A percentile compares a stretch with the other conserved stretches of the same genome.
Conservation (phyloP, 352 stramenopile species). For the Pythium scleroteichum region DNA sequence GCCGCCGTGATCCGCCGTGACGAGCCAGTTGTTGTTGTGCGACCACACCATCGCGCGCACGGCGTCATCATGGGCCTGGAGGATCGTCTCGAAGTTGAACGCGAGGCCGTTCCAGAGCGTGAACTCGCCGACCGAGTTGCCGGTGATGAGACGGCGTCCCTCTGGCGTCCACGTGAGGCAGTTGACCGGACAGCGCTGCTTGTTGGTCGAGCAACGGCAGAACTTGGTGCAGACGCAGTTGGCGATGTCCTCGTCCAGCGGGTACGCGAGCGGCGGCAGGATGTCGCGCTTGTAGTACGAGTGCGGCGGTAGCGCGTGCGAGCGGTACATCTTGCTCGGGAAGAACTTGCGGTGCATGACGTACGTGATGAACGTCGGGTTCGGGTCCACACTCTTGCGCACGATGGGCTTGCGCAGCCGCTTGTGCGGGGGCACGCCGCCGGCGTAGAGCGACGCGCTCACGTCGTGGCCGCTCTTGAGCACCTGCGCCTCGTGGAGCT, state of each 20-base stretch:
- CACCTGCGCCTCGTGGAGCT: constrained; percentile 76
- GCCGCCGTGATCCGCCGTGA: constrained; percentile 87
- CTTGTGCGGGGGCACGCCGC: constrained; percentile 72
- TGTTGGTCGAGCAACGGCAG: constrained; percentile 89
- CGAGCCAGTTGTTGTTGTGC: constrained; percentile 90
- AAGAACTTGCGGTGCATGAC: constrained; percentile 77
- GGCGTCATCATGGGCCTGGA: constrained; percentile 89
- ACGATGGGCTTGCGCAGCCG: constrained; percentile 88
- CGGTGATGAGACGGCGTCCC: constrained; percentile 93
- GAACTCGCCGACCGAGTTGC: constrained; percentile 97
- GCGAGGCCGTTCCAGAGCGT: constrained; percentile 97
- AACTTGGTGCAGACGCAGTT: constrained; percentile 88
- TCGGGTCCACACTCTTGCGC: constrained; percentile 85
- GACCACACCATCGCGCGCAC: constrained; percentile 91
- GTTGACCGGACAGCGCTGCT: constrained; percentile 91
- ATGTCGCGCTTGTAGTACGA: constrained; percentile 87
- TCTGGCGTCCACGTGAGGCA: constrained; percentile 96
- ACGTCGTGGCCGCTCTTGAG: constrained; percentile 80
- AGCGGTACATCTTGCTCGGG: constrained; percentile 44
- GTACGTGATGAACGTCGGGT: constrained; percentile 85
- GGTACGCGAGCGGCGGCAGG: constrained; percentile 67
- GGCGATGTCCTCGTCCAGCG: constrained; percentile 63
- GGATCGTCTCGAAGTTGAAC: constrained; percentile 98
- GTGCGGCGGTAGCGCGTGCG: constrained; percentile 64
- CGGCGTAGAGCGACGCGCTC: constrained; percentile 61